Evolutionary conservation across 306 rosid genomes (phyloP).

Genomic region (Gastrolobium bilobum): DNA sequence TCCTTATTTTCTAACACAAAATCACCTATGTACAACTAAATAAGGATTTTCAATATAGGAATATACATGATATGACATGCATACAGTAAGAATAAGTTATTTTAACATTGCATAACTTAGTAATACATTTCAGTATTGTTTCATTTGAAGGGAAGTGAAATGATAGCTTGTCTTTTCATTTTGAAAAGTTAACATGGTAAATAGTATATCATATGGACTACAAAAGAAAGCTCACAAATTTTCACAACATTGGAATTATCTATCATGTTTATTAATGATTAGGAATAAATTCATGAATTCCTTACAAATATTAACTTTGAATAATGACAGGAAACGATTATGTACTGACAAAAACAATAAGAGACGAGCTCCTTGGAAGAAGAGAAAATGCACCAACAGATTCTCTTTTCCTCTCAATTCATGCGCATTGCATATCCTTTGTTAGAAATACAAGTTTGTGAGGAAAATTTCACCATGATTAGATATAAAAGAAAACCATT

Average conservation of each 20-base stretch:
- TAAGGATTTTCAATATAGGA: not conserved
- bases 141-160: not conserved
- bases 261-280: not conserved
- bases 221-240: not conserved
- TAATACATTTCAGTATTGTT: not conserved
- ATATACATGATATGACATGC: not conserved
- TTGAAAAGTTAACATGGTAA: not conserved
- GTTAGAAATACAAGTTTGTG: too few species aligned
- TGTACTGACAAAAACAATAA: not conserved
- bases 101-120: not conserved
- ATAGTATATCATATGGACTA: not conserved
- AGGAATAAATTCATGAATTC: not conserved
- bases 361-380: not conserved
- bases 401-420: too few species aligned
- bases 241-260: not conserved
- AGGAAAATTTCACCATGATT: too few species aligned
- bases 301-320: conserved; percentile 10
- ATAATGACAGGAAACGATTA: not conserved
- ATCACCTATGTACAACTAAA: not conserved
- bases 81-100: not conserved
- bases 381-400: not conserved
- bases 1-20: not conserved
- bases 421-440: too few species aligned
- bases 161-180: not conserved
- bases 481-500: too few species aligned